Evolutionary conservation across 768 basidiomycete species (phyloP).

Genomic region (Lepiota subincarnata): DNA sequence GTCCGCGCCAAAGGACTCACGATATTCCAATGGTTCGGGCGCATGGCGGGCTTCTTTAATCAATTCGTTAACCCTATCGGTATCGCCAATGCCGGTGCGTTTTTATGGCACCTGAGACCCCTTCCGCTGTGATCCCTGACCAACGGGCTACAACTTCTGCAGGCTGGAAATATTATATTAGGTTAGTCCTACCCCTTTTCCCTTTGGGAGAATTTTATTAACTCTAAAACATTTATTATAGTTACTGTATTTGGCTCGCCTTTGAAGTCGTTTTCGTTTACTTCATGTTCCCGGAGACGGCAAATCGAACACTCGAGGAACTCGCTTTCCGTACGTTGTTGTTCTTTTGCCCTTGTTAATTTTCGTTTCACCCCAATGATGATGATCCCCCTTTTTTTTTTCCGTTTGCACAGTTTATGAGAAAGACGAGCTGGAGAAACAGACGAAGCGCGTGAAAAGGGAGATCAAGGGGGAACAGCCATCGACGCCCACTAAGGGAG

Average conservation of each 20-base stretch:
- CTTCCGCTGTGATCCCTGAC: too few relatives aligned
- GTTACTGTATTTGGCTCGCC: constrained; percentile 46
- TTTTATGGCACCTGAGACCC: not conserved
- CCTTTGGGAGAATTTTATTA: not conserved
- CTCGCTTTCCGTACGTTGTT: constrained; percentile 49
- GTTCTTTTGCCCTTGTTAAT: too few relatives aligned
- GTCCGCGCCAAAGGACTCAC: constrained; percentile 59
- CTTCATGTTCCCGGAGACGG: constrained; percentile 62
- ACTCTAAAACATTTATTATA: constrained; percentile 8
- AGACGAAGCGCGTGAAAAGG: constrained; percentile 37
- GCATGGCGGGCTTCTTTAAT: constrained; percentile 57
- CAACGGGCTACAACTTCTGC: not conserved
- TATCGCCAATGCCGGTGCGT: constrained; percentile 43
- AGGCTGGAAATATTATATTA: constrained; percentile 59
- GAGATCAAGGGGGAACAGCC: constrained; percentile 28
- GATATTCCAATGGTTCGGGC: constrained; percentile 56
- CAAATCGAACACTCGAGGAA: constrained; percentile 50
- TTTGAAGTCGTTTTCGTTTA: constrained; percentile 55
- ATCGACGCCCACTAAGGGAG: not conserved
- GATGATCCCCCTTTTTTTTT: not conserved
- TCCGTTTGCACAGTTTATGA: constrained; percentile 38
- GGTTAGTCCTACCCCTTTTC: constrained; percentile 19
- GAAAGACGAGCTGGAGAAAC: constrained; percentile 35
- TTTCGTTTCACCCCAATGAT: not conserved
- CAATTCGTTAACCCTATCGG: constrained; percentile 65